phyloP scores from a whole-genome alignment of 805 yeast genomes.

The Saccharomycopsis sp. region DNA sequence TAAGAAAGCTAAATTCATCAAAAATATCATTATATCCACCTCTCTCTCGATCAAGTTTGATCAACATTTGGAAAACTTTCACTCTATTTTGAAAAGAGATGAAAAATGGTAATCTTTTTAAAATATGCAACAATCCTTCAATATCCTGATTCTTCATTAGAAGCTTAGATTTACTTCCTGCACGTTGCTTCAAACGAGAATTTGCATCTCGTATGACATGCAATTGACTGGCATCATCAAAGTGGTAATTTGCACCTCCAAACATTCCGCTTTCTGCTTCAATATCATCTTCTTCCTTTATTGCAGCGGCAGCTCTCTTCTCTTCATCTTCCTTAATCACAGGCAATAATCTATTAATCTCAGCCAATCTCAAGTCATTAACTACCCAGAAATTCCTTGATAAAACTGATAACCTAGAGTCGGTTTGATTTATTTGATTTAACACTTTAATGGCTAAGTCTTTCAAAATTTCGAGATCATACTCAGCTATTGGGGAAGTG shows the following conservation, averaged over 20 bases:
- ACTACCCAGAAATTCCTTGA: slow-evolving; percentile 49
- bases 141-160: slow-evolving; percentile 13
- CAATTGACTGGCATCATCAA: neutral
- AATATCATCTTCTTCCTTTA: slow-evolving; percentile 20
- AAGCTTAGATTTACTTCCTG: slow-evolving; percentile 2
- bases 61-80: slow-evolving; percentile 56
- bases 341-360: slow-evolving; percentile 32
- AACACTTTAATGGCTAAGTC: slow-evolving; percentile 43
- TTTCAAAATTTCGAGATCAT: neutral
- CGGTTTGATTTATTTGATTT: slow-evolving; percentile 59
- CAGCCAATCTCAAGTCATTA: slow-evolving; percentile 27
- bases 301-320: slow-evolving; percentile 21
- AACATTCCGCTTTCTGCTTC: neutral
- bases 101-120: slow-evolving; percentile 69
- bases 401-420: slow-evolving; percentile 52
- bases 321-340: slow-evolving; percentile 39
- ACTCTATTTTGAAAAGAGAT: slow-evolving; percentile 72
- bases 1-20: slow-evolving; percentile 22
- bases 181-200: neutral
- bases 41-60: slow-evolving; percentile 43
- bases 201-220: slow-evolving; percentile 18
- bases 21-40: slow-evolving; percentile 22
- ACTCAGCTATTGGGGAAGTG: neutral
- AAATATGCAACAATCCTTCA: slow-evolving; percentile 39
- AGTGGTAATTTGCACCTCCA: too few species aligned